Conservation (phyloP, 176 grass and related monocot genomes). For the Phoenix dactylifera region DNA sequence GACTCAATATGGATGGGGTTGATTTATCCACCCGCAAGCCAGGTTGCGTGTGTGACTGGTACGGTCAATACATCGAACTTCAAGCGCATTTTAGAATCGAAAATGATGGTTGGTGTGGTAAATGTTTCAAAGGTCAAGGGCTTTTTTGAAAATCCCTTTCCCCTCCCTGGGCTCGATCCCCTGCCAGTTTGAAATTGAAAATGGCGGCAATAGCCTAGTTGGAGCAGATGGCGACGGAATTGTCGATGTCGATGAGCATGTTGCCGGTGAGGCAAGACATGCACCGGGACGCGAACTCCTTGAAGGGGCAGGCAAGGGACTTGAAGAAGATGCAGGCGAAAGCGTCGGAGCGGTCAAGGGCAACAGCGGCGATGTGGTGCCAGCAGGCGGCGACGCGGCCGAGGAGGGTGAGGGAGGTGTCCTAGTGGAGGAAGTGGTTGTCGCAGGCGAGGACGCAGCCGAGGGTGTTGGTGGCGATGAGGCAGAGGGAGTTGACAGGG, state of each 20-base stretch:
- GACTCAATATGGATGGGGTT: no score
- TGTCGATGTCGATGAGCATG: slow-evolving; percentile 77
- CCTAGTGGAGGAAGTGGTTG: slow-evolving; percentile 27
- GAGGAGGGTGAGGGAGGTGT: slow-evolving; percentile 67
- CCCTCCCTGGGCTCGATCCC: no score
- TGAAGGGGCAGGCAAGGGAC: slow-evolving; percentile 62
- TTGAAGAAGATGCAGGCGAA: slow-evolving; percentile 62
- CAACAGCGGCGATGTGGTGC: slow-evolving; percentile 45
- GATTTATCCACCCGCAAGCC: no score
- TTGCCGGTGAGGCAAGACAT: slow-evolving; percentile 86
- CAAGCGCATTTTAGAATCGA: no score
- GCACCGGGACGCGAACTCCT: slow-evolving; percentile 73
- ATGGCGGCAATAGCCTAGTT: slow-evolving; percentile 59
- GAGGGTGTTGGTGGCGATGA: background rate
- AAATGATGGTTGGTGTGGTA: no score
- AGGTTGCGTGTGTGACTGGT: no score
- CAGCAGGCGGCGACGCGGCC: slow-evolving; percentile 67
- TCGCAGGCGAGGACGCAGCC: slow-evolving; percentile 24
- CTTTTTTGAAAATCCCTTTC: no score
- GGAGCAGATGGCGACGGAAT: slow-evolving; percentile 69
- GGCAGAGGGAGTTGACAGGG: slow-evolving; percentile 3
- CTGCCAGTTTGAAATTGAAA: no score
- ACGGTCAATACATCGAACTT: no score
- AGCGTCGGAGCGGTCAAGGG: slow-evolving; percentile 51
- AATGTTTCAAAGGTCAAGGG: no score